phyloP scores from a whole-genome alignment of 2,329 filamentous ascomycete species.

The Claviceps purpurea region DNA sequence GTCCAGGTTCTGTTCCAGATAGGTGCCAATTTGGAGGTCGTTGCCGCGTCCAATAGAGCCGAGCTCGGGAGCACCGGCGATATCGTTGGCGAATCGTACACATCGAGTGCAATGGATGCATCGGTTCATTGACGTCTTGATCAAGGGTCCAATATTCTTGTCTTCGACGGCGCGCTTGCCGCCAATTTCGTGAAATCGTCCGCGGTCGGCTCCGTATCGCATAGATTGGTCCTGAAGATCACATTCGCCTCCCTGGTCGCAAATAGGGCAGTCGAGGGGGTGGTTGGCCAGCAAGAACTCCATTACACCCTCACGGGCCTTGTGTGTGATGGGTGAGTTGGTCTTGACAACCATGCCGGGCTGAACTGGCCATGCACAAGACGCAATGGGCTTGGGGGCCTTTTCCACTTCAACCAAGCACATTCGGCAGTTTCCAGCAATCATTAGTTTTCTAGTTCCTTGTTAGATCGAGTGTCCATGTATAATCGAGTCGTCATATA shows the following conservation, averaged over 20 bases:
- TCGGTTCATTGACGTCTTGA: slow-evolving; percentile 99
- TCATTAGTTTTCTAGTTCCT: slow-evolving; percentile 72
- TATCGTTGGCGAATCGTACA: slow-evolving; percentile 93
- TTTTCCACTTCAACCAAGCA: slow-evolving; percentile 96
- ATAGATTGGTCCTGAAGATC: slow-evolving; percentile 99
- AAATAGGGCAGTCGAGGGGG: slow-evolving; percentile 90
- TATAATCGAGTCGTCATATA: slow-evolving; percentile 13
- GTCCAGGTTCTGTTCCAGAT: slow-evolving; percentile 86
- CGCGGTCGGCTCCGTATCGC: slow-evolving; percentile 92
- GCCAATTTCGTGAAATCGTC: slow-evolving; percentile 87
- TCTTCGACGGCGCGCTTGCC: slow-evolving; percentile 98
- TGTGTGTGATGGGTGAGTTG: slow-evolving; percentile 89
- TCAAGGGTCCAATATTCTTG: slow-evolving; percentile 95
- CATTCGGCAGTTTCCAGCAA: slow-evolving; percentile 99
- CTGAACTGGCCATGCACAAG: slow-evolving; percentile 97
- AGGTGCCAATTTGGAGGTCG: slow-evolving; percentile 95
- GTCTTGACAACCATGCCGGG: slow-evolving; percentile 99
- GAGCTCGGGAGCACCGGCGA: slow-evolving; percentile 89
- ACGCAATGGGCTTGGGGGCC: slow-evolving; percentile 92
- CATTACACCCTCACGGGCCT: slow-evolving; percentile 97
- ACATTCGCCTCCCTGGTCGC: slow-evolving; percentile 97
- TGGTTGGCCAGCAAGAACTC: slow-evolving; percentile 96
- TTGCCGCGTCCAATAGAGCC: slow-evolving; percentile 92
- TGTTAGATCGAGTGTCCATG: slow-evolving; percentile 26
- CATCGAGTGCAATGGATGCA: slow-evolving; percentile 99